Percentiles rank a stretch among this genome's conserved stretches.
Conservation (phyloP, 345 rosid genomes). For the Camelina sativa region DNA sequence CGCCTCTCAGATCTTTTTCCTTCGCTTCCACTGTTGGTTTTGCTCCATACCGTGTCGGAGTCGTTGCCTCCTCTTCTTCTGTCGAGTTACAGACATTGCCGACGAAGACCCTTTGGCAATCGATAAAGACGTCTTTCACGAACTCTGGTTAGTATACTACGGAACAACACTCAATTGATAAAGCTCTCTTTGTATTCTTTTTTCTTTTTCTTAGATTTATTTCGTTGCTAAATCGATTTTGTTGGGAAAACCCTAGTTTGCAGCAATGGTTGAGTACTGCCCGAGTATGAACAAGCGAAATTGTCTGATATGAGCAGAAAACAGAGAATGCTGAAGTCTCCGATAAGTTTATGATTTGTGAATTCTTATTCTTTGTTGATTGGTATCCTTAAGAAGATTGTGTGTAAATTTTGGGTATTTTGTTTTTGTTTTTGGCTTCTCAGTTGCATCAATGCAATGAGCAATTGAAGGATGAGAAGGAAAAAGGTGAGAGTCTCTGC, state of each 20-base stretch:
- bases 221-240: neutral
- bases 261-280: slow-evolving; percentile 99
- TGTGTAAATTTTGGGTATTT: neutral
- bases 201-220: neutral
- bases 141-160: slow-evolving; percentile 60
- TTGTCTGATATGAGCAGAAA: slow-evolving; percentile 76
- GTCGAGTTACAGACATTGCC: no score
- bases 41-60: no score
- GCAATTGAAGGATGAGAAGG: slow-evolving; percentile 51
- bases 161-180: neutral
- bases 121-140: slow-evolving; percentile 72
- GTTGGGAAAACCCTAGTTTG: slow-evolving; percentile 53
- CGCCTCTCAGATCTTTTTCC: no score
- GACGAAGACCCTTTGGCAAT: no score
- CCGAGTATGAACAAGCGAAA: slow-evolving; percentile 62
- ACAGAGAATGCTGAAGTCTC: slow-evolving; percentile 57
- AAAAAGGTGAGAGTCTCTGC: slow-evolving; percentile 61
- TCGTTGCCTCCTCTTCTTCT: no score
- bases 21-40: no score
- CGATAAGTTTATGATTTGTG: slow-evolving; percentile 54
- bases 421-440: slow-evolving; percentile 29
- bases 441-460: slow-evolving; percentile 64
- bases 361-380: neutral
- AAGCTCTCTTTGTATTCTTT: neutral
- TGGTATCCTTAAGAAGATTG: neutral